phyloP scores from a whole-genome alignment of 768 basidiomycete genomes.

The Podaxis sp. region DNA sequence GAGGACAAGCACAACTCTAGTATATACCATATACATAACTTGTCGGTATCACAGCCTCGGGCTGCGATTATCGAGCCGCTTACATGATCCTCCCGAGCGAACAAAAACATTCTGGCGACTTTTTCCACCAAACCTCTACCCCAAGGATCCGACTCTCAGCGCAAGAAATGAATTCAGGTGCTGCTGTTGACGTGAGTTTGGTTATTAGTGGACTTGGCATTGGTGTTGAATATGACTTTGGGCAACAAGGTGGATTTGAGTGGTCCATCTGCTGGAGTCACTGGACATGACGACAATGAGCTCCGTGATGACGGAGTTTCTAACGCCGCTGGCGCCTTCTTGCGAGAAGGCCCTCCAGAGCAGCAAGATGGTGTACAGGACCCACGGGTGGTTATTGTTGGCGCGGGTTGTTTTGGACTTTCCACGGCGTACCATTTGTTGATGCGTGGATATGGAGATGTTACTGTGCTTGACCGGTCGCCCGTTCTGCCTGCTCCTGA shows the following conservation, averaged over 20 bases:
- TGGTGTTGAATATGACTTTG: neutral
- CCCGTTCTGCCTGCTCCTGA: constrained; percentile 71
- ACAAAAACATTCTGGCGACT: neutral
- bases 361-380: constrained; percentile 15
- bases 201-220: neutral
- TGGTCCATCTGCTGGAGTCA: no score
- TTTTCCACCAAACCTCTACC: neutral
- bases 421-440: constrained; percentile 84
- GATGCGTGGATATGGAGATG: constrained; percentile 56
- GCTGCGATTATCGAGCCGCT: constrained; percentile 1
- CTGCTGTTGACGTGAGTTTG: neutral
- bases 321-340: neutral
- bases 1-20: no score
- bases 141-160: neutral
- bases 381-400: constrained; percentile 53
- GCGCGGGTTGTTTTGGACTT: constrained; percentile 82
- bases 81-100: constrained; percentile 21
- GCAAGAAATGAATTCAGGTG: neutral
- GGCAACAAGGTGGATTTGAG: neutral
- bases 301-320: neutral
- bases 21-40: no score
- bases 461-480: constrained; percentile 77
- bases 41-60: neutral
- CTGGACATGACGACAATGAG: neutral
- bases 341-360: neutral